Percentiles rank a stretch among this genome's conserved stretches.
These are phyloP conservation scores for Talaromyces trachyspermus DNA, from an alignment of 495 filamentous ascomycete species.

Conservation along the genomic window DNA sequence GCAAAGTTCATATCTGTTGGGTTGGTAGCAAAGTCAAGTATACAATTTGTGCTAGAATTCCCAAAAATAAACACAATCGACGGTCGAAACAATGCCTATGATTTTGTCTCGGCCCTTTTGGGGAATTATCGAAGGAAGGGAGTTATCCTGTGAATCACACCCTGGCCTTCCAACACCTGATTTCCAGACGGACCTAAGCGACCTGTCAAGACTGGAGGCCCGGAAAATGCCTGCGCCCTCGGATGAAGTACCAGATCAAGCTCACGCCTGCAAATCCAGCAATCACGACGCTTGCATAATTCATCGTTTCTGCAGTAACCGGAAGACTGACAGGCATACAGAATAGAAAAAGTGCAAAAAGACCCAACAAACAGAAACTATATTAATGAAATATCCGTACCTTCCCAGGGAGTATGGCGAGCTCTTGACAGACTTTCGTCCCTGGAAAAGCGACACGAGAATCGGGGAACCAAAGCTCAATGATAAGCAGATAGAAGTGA, in stretches of 20 bases:
- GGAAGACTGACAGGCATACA: conserved; percentile 50
- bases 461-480: conserved; percentile 59
- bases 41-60: too few species aligned
- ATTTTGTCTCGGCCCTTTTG: too few species aligned
- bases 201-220: too few species aligned
- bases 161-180: too few species aligned
- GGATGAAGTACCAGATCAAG: conserved; percentile 58
- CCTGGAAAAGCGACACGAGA: conserved; percentile 47
- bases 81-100: too few species aligned
- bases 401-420: conserved; percentile 43
- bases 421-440: conserved; percentile 36
- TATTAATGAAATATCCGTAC: conserved; percentile 48
- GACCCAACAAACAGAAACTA: conserved; percentile 43
- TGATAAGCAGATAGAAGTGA: conserved; percentile 57
- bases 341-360: conserved; percentile 44
- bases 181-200: too few species aligned
- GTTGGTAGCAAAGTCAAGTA: too few species aligned
- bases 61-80: too few species aligned
- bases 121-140: too few species aligned
- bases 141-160: too few species aligned
- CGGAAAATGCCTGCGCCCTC: conserved; percentile 62
- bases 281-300: conserved; percentile 61
- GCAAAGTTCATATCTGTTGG: too few species aligned
- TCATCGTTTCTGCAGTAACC: conserved; percentile 39
- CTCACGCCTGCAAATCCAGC: conserved; percentile 50